Evolutionary conservation across 2,329 filamentous ascomycete species (phyloP).

Genomic region (Phaeosphaeria sp.): DNA sequence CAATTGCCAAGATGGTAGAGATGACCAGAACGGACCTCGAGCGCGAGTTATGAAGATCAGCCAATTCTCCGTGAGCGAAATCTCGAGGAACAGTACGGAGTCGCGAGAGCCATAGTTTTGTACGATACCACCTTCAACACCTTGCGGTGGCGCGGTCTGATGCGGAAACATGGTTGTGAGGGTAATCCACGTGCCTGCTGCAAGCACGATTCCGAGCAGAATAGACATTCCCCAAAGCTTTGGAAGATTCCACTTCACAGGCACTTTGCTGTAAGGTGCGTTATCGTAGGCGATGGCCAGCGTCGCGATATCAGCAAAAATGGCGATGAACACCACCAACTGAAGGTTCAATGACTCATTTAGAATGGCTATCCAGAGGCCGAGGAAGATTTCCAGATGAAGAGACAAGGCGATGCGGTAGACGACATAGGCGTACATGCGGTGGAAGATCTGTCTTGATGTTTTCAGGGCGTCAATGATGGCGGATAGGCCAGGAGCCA

Average conservation of each 20-base stretch:
- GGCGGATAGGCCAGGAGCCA: conserved; percentile 86
- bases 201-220: conserved; percentile 79
- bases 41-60: conserved; percentile 95
- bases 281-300: conserved; percentile 94
- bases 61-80: conserved; percentile 93
- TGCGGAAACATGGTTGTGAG: conserved; percentile 79
- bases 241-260: conserved; percentile 94
- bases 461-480: conserved; percentile 94
- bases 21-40: conserved; percentile 91
- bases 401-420: conserved; percentile 93
- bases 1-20: conserved; percentile 85
- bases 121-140: conserved; percentile 79
- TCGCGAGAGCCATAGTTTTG: conserved; percentile 87
- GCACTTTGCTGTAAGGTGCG: conserved; percentile 81
- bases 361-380: conserved; percentile 88
- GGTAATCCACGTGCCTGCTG: conserved; percentile 85
- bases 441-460: conserved; percentile 93
- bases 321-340: conserved; percentile 91
- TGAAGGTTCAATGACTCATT: conserved; percentile 85
- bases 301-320: conserved; percentile 92
- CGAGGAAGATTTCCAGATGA: conserved; percentile 89
- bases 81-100: conserved; percentile 85
- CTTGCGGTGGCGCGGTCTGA: conserved; percentile 50
- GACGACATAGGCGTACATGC: conserved; percentile 95
- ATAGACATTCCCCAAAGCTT: conserved; percentile 95